Conservation (phyloP, 2,329 filamentous ascomycete genomes). For the Trichoderma sp. region DNA sequence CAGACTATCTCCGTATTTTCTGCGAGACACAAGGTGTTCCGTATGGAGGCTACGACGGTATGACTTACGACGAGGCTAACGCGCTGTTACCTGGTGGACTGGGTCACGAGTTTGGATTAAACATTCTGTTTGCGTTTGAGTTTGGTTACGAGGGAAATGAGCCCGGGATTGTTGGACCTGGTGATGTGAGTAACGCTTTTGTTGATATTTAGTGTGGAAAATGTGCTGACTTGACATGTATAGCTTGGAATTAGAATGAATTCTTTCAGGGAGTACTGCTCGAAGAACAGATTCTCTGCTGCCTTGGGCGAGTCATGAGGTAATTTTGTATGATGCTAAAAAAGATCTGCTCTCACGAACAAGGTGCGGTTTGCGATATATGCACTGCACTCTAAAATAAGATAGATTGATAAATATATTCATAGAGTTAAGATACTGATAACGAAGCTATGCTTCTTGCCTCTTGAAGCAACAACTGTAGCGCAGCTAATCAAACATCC, state of each 20-base stretch:
- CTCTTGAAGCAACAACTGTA: background rate
- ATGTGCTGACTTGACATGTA: background rate
- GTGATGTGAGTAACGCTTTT: conserved; percentile 24
- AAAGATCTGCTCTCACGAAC: background rate
- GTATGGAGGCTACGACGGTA: conserved; percentile 31
- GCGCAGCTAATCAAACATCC: background rate
- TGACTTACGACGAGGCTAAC: conserved; percentile 29
- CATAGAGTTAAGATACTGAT: too few relatives aligned
- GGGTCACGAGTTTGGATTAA: conserved; percentile 31
- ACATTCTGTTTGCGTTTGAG: conserved; percentile 30
- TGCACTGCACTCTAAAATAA: too few relatives aligned
- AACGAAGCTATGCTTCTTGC: background rate
- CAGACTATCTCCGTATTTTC: conserved; percentile 27
- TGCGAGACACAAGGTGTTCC: conserved; percentile 31
- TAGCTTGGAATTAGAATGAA: conserved; percentile 10
- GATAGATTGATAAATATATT: too few relatives aligned
- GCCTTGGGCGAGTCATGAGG: background rate
- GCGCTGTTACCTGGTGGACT: conserved; percentile 29
- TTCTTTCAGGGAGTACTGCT: conserved; percentile 15
- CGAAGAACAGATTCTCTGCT: background rate
- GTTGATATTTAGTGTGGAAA: background rate
- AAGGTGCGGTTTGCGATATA: too few relatives aligned
- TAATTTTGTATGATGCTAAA: background rate
- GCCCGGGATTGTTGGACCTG: conserved; percentile 27
- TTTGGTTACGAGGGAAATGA: conserved; percentile 31